Evolutionary conservation across 2,329 filamentous ascomycete species (phyloP), one percentile per base, ranked within the genome.

Genomic region (Botrytis medusae): DNA sequence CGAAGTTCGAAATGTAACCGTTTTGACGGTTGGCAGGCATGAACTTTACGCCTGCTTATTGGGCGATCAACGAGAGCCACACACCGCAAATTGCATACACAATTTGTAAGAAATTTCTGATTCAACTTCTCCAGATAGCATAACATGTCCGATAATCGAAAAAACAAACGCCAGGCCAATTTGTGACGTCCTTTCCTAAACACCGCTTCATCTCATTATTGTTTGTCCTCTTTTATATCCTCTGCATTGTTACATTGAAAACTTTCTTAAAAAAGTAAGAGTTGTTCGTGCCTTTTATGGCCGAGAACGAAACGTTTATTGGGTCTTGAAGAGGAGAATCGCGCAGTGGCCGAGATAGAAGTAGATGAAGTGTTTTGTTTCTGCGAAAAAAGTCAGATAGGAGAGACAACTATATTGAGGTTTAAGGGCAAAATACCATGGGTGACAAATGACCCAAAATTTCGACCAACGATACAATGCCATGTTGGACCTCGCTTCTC

Each of bases 301-400:
- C 40, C 18, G 48, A 54, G 22, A 37, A n/a, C 25, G 60, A 59
- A 32, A 29, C 37, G 0, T 73, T 78, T 90, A 98, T 89, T 98
- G 95, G 59, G 96, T 99, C 89, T 99, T 99, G 90, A 98, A 99
- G 71, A 99, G 91, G 73, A 99, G 89, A 82, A 99, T 98, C 74
- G 96, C 96, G 84, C 94, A 98, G 87, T 98, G 96, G 72, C 96
- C 96, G 74, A 99, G 92, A 86, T 99, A 99, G 87, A 99, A 99
- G 87, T 99, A 99, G 83, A 99, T 98, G 87, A 99, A 99, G 85
- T 99, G 96, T 86, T 98, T 98, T 42, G 96, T 98, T 84, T 98
- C 96, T 73, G 42, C 42, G 5, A 22, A 22, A 44, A 54, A 44
- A 9, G 32, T 60, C 59, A 59, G 60, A 37, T 37, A 48, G 42